These are phyloP conservation scores for Sarocladium strictum DNA, from an alignment of 2,329 filamentous ascomycete species.

Conservation along the genomic window DNA sequence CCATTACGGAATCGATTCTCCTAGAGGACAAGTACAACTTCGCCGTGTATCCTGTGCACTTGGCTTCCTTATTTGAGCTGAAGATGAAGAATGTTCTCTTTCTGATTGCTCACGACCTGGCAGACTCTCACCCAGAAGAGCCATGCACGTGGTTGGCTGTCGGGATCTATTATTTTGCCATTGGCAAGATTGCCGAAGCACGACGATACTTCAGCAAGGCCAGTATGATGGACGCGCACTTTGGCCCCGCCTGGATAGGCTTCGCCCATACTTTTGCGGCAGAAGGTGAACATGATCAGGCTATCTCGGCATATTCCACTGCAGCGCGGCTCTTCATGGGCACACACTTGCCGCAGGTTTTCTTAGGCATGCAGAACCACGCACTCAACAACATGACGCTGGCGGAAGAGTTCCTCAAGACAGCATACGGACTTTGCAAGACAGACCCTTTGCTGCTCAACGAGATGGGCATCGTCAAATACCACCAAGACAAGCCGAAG, in stretches of 20 bases:
- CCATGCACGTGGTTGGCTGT: conserved; percentile 92
- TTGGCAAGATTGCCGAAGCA: conserved; percentile 85
- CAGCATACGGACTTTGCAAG: conserved; percentile 75
- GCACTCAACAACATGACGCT: conserved; percentile 91
- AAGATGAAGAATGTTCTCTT: conserved; percentile 83
- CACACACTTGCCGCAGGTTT: conserved; percentile 91
- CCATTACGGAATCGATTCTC: conserved; percentile 77
- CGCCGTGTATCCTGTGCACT: conserved; percentile 78
- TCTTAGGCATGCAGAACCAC: conserved; percentile 97
- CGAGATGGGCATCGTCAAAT: conserved; percentile 93
- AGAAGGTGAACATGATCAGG: conserved; percentile 96
- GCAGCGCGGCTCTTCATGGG: conserved; percentile 93
- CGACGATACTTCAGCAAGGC: conserved; percentile 96
- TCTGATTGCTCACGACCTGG: conserved; percentile 84
- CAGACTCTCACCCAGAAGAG: conserved; percentile 85
- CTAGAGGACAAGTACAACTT: conserved; percentile 85
- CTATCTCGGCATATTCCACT: conserved; percentile 94
- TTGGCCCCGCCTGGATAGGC: conserved; percentile 95
- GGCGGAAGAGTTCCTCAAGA: conserved; percentile 89
- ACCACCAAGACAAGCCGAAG: conserved; percentile 76
- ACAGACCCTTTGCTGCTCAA: conserved; percentile 88
- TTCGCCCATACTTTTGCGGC: conserved; percentile 98
- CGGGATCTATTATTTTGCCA: conserved; percentile 88
- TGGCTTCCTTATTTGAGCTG: conserved; percentile 87
- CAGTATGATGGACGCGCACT: conserved; percentile 95